phyloP scores from a whole-genome alignment of 2,329 filamentous ascomycete genomes.

The Phoma herbarum region DNA sequence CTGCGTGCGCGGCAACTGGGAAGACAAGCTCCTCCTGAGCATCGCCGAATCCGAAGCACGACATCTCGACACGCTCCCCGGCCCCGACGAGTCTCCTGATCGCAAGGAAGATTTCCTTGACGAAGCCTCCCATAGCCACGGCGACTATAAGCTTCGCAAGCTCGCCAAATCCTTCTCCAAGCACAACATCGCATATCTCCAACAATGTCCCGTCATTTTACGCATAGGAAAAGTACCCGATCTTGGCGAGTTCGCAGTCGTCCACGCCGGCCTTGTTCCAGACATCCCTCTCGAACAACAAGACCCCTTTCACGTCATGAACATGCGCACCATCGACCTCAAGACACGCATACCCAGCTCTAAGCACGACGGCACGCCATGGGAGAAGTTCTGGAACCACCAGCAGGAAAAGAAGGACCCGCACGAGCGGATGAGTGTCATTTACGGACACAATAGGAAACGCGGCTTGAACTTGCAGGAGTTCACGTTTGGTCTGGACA shows the following conservation, averaged over 20 bases:
- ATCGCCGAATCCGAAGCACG: constrained; percentile 56
- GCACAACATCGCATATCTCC: constrained; percentile 74
- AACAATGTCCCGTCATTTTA: constrained; percentile 79
- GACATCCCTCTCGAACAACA: constrained; percentile 74
- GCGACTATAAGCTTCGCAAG: constrained; percentile 56
- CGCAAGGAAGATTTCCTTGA: constrained; percentile 42
- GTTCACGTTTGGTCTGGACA: constrained; percentile 87
- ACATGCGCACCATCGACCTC: constrained; percentile 82
- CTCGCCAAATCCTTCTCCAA: constrained; percentile 66
- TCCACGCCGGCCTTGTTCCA: constrained; percentile 87
- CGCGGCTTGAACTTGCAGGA: constrained; percentile 70
- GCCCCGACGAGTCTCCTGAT: constrained; percentile 44
- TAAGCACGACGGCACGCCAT: constrained; percentile 66
- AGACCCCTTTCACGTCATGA: constrained; percentile 86
- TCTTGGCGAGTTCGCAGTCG: constrained; percentile 74
- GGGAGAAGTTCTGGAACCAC: constrained; percentile 69
- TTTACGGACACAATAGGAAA: constrained; percentile 75
- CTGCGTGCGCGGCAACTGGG: constrained; percentile 90
- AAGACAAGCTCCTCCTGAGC: constrained; percentile 81
- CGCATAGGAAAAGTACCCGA: constrained; percentile 69
- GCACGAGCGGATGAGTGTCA: constrained; percentile 68
- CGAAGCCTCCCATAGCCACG: constrained; percentile 43
- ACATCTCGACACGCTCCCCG: constrained; percentile 31
- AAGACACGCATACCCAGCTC: constrained; percentile 65
- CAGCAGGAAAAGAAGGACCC: constrained; percentile 46